These are phyloP conservation scores for Paramarasmius palmivorus DNA, from an alignment of 1,284 basidiomycete genomes.

Conservation along the genomic window DNA sequence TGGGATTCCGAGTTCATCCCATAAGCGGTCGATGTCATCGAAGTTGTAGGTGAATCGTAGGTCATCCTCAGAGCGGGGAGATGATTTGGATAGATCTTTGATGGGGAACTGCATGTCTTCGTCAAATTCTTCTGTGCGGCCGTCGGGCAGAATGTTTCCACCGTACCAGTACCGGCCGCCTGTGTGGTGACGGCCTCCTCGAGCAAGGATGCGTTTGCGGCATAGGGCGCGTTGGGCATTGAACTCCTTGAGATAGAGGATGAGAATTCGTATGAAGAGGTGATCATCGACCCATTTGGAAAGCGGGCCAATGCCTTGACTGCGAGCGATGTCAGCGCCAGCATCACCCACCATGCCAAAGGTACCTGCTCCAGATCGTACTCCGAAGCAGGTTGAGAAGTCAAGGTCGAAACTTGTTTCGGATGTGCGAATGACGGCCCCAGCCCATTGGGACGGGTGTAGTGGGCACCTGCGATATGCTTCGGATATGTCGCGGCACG, in stretches of 20 bases:
- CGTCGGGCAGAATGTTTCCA: slow-evolving; percentile 22
- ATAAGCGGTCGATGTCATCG: slow-evolving; percentile 28
- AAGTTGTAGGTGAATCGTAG: slow-evolving; percentile 24
- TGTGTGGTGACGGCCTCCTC: slow-evolving; percentile 21
- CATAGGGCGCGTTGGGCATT: slow-evolving; percentile 19
- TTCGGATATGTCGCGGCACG: slow-evolving; percentile 32
- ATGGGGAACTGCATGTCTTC: slow-evolving; percentile 25
- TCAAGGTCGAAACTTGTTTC: slow-evolving; percentile 28
- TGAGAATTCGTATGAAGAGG: slow-evolving; percentile 31
- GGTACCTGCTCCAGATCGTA: slow-evolving; percentile 25
- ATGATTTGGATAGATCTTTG: slow-evolving; percentile 19
- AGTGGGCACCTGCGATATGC: slow-evolving; percentile 35
- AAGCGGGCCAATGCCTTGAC: slow-evolving; percentile 31
- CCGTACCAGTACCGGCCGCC: slow-evolving; percentile 31
- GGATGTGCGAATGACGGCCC: slow-evolving; percentile 23
- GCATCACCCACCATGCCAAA: slow-evolving; percentile 33
- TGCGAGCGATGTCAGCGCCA: slow-evolving; percentile 26
- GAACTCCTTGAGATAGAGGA: slow-evolving; percentile 18
- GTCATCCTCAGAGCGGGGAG: slow-evolving; percentile 12
- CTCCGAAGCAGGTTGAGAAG: slow-evolving; percentile 30
- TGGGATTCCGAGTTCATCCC: slow-evolving; percentile 26
- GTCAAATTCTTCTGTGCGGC: slow-evolving; percentile 29
- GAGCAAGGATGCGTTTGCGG: slow-evolving; percentile 4
- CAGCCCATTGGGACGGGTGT: slow-evolving; percentile 33
- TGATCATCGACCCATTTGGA: slow-evolving; percentile 44